Percentiles rank a stretch among this genome's conserved stretches.
These are phyloP conservation scores for Filosporella fistucella DNA, from an alignment of 495 filamentous ascomycete species.

Conservation along the genomic window DNA sequence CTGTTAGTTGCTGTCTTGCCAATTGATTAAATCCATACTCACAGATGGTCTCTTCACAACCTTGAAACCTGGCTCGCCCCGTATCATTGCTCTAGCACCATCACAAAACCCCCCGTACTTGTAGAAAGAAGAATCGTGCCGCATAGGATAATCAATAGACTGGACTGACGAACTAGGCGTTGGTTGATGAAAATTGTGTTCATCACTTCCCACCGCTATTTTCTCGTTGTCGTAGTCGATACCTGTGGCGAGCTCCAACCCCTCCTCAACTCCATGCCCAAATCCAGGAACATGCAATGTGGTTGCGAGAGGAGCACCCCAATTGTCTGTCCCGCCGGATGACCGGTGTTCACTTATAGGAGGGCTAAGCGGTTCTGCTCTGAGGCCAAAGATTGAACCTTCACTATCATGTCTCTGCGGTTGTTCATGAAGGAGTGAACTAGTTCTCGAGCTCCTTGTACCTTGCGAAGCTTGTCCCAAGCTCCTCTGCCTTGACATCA, in stretches of 20 bases:
- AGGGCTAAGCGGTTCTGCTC: constrained; percentile 6
- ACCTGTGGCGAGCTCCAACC: constrained; percentile 10
- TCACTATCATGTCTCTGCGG: constrained; percentile 10
- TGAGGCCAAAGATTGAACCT: constrained; percentile 14
- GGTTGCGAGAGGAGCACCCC: constrained; percentile 2
- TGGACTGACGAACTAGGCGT: constrained; percentile 15
- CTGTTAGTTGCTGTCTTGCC: constrained; percentile 1
- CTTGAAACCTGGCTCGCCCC: constrained; percentile 17
- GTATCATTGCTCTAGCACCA: constrained; percentile 15
- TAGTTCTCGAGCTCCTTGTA: constrained; percentile 13
- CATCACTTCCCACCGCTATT: neutral
- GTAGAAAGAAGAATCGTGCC: constrained; percentile 21
- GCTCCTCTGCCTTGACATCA: constrained; percentile 15
- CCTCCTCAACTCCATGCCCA: constrained; percentile 8
- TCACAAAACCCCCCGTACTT: constrained; percentile 24
- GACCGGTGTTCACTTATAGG: constrained; percentile 5
- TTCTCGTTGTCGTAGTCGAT: constrained; percentile 16
- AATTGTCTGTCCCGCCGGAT: constrained; percentile 2
- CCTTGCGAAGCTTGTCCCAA: constrained; percentile 10
- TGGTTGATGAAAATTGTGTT: neutral
- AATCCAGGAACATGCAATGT: constrained; percentile 6
- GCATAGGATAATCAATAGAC: constrained; percentile 19
- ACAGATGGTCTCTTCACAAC: constrained; percentile 22
- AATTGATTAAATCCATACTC: neutral
- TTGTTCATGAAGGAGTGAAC: constrained; percentile 14